Evolutionary conservation across 2,329 filamentous ascomycete species (phyloP).

Genomic region (Alternaria infectoria): DNA sequence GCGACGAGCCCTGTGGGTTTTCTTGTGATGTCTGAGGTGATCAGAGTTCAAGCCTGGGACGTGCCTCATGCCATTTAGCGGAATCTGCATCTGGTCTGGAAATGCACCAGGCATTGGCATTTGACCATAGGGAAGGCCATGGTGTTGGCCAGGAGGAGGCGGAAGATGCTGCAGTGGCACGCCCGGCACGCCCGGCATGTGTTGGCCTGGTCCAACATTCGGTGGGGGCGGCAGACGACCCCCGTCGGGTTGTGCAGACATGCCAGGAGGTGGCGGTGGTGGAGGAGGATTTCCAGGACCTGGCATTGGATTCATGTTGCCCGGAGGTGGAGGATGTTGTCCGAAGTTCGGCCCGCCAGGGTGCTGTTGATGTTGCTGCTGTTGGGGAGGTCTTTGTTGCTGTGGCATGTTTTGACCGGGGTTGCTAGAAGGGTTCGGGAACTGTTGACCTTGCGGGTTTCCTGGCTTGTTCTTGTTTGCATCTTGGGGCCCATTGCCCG

Average conservation of each 20-base stretch:
- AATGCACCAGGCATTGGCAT: constrained; percentile 24
- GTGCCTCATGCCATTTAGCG: constrained; percentile 9
- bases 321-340: constrained; percentile 4
- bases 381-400: constrained; percentile 8
- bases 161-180: constrained; percentile 14
- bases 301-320: constrained; percentile 4
- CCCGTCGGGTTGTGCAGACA: not conserved
- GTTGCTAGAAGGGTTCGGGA: constrained; percentile 2
- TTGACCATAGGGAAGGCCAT: not conserved
- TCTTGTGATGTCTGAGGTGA: constrained; percentile 22
- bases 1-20: constrained; percentile 14
- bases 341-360: not conserved
- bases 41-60: constrained; percentile 11
- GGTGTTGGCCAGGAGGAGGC: not conserved
- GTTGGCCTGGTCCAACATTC: not conserved
- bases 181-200: constrained; percentile 13
- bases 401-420: constrained; percentile 9
- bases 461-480: constrained; percentile 5
- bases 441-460: constrained; percentile 2
- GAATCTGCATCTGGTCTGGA: constrained; percentile 12
- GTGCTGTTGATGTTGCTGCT: constrained; percentile 1
- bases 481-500: constrained; percentile 4
- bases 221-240: constrained; percentile 1
- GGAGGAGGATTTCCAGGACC: constrained; percentile 6
- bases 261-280: constrained; percentile 6